Conservation (phyloP, 768 basidiomycete genomes). For the Leccinum variicolor region DNA sequence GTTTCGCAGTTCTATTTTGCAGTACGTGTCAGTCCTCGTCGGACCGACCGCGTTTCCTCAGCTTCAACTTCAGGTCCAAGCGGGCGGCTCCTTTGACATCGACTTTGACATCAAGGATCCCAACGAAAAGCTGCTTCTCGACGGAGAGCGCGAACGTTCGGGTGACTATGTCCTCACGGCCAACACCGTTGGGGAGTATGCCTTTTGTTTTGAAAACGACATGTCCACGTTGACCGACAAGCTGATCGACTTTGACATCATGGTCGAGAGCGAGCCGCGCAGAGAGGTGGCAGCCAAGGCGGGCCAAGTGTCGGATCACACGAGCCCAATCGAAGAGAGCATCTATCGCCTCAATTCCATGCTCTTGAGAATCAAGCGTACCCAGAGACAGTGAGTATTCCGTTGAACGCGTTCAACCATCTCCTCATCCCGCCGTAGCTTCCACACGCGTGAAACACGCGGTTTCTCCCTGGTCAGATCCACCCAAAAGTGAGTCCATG, state of each 20-base stretch:
- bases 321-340: constrained; percentile 91
- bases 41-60: neutral
- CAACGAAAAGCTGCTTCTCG: constrained; percentile 80
- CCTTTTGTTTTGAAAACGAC: constrained; percentile 99
- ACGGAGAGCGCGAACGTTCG: constrained; percentile 85
- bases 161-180: constrained; percentile 98
- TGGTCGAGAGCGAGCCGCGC: constrained; percentile 97
- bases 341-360: constrained; percentile 87
- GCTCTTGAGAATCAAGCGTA: constrained; percentile 85
- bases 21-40: constrained; percentile 44
- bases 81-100: constrained; percentile 94
- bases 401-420: neutral
- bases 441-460: constrained; percentile 91
- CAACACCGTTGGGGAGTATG: constrained; percentile 83
- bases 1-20: constrained; percentile 88
- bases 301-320: constrained; percentile 88
- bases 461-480: constrained; percentile 92
- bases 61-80: constrained; percentile 67
- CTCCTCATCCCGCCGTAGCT: constrained; percentile 44
- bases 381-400: constrained; percentile 83
- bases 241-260: constrained; percentile 93
- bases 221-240: constrained; percentile 94
- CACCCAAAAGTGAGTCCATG: constrained; percentile 65
- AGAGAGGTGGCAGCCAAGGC: constrained; percentile 86
- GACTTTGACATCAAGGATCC: constrained; percentile 94